Base-by-base conservation (phyloP, 495 filamentous ascomycete genomes). In the Talaromyces stipitatus region DNA sequence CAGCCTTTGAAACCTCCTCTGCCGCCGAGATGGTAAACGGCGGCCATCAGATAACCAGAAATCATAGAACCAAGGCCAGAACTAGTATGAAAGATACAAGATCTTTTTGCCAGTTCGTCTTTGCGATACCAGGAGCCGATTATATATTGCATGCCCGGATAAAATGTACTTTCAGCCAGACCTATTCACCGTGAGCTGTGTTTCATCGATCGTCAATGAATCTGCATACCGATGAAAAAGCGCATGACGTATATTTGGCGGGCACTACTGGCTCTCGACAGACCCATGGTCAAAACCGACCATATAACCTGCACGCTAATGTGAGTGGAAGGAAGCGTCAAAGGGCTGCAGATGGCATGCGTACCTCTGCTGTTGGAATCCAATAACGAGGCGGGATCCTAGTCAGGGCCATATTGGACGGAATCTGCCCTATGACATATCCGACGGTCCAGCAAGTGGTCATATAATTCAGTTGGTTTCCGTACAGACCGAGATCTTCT, bases 371-470 rank as follows among this genome's bases (percentile, higher is more conserved):
- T 8, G 80, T 67, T 1, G 83, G 84, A 41, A 88, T 80, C 76
- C 77, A 83, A 56, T 82, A 78, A 9, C 78, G 75, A 0, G 82
- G 83, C 8, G 79, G 73, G 7, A 86, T 59, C 2, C 68, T 63
- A 7, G 78, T 83, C 29, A 86, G 62, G 28, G 85, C 71, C 18
- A 86, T 69, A 60, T 85, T 82, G 62, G 75, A 79, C 0, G 83
- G 84, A 32, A 87, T 78, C 58, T 86, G 73, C 11, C 82, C 83
- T 43, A 86, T 72, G 2, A 86, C 78, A 59, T 85, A 83, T 12
- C 84, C 85, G 14, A 85, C 77, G 0, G 82, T 86, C 78, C 80
- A 88, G 53, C 69, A 75, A 2, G 79, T 76, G 45, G 73, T 72
- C 71, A 82, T 74, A 54, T 72, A 71, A 58, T 72, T 75, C 2